Base-by-base conservation (phyloP, 1,139 yeast species). In the Magnusiomyces fungicola region DNA sequence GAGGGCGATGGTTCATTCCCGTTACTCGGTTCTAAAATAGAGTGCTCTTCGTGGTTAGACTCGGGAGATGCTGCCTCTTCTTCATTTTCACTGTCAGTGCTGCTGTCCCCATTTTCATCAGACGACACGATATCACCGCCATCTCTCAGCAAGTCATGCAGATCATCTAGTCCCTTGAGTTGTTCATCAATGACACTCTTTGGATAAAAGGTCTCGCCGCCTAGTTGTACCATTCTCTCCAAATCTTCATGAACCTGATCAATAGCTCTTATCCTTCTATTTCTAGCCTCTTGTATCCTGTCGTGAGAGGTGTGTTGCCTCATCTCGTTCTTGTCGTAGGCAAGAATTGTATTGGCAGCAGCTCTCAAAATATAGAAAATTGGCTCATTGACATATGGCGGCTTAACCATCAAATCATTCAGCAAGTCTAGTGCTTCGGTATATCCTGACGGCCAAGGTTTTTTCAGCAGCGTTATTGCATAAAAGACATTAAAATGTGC, bases 331-430 rank as follows among this genome's bases (percentile, higher is more conserved):
- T n/a, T n/a, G n/a, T 42, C 45, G 19, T 32, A 22, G 3, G 45
- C 45, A 5, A 30, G 21, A 25, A 21, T 22, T 18, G 19, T 25
- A 14, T 32, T 30, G 16, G 45, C 45, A 27, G 12, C 16, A 3
- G 29, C 38, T 21, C 45, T 19, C 24, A 42, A 16, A 37, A 42
- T 21, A 21, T 42, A 42, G 32, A 42, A 42, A 7, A 42, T 23
- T 18, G 45, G 45, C 27, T 42, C 45, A 22, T 42, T 30, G 19
- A 42, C 29, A 33, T 30, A 42, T 21, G 45, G 45, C 9, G 38
- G 19, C 24, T 21, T 32, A 4, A 22, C 37, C 19, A 42, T n/a
- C 16, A 42, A 22, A 21, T 32, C 45, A 12, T 33, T 10, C 37
- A 42, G 24, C 19, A 14, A 16, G 4, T 42, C 45, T 2, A 42